A percentile compares a stretch with the other conserved stretches of the same genome.
phyloP scores from a whole-genome alignment of 1,284 basidiomycete genomes.

The Trichosporon asahii region DNA sequence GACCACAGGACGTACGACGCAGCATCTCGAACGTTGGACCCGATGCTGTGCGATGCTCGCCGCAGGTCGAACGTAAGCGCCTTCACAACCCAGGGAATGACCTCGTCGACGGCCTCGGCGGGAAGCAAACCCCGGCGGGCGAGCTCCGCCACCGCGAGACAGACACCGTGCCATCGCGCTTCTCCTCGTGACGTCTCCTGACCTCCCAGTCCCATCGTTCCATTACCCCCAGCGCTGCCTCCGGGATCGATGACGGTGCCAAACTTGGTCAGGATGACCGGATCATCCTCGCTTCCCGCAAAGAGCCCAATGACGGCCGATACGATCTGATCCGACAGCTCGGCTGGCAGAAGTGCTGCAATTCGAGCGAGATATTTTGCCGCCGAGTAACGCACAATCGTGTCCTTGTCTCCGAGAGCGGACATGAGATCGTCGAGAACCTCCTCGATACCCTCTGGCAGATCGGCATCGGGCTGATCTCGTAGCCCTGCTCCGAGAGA shows the following conservation, averaged over 20 bases:
- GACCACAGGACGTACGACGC: conserved; percentile 95
- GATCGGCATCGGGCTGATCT: conserved; percentile 59
- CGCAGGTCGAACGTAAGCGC: conserved; percentile 89
- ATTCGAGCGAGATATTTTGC: conserved; percentile 90
- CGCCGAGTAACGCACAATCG: conserved; percentile 88
- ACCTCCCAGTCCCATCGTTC: conserved; percentile 54
- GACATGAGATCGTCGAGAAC: conserved; percentile 72
- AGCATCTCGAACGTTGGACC: conserved; percentile 90
- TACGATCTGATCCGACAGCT: conserved; percentile 74
- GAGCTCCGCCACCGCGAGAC: conserved; percentile 87
- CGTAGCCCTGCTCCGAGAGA: conserved; percentile 27
- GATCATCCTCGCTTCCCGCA: conserved; percentile 51
- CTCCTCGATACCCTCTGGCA: conserved; percentile 74
- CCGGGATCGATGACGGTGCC: conserved; percentile 49
- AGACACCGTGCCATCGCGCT: conserved; percentile 91
- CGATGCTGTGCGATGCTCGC: conserved; percentile 86
- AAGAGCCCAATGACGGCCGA: conserved; percentile 72
- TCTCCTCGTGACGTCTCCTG: conserved; percentile 72
- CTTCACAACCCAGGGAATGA: conserved; percentile 75
- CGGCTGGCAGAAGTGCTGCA: conserved; percentile 70
- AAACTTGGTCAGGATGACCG: conserved; percentile 36
- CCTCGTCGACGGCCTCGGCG: conserved; percentile 59
- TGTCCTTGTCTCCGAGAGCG: conserved; percentile 85
- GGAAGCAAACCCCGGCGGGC: conserved; percentile 73
- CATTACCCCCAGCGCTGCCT: conserved; percentile 62